phyloP scores from a whole-genome alignment of 2,329 filamentous ascomycete genomes.

The Pseudocercospora fuligena region DNA sequence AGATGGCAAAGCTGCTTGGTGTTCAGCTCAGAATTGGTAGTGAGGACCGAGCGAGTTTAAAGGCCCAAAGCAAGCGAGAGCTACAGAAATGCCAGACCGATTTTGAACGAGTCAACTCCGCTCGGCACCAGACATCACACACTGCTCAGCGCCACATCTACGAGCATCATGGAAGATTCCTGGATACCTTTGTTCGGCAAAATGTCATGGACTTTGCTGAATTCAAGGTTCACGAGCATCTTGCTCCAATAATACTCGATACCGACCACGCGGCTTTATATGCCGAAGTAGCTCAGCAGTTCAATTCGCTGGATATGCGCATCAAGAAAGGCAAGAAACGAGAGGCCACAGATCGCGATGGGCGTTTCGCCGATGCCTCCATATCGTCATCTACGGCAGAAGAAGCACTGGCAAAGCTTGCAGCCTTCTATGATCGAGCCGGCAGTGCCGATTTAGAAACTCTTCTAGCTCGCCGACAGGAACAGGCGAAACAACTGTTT shows the following conservation, averaged over 20 bases:
- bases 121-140: too few species aligned
- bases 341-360: conserved; percentile 42
- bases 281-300: conserved; percentile 59
- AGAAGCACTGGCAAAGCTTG: conserved; percentile 58
- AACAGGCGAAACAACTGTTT: too few species aligned
- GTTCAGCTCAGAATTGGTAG: conserved; percentile 61
- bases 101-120: conserved; percentile 62
- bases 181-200: conserved; percentile 58
- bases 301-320: conserved; percentile 58
- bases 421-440: conserved; percentile 41
- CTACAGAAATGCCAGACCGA: too few species aligned
- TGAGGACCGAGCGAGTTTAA: conserved; percentile 52
- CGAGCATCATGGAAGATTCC: conserved; percentile 58
- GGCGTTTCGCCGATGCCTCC: conserved; percentile 53
- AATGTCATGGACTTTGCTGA: conserved; percentile 44
- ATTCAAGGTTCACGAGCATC: conserved; percentile 51
- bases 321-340: conserved; percentile 46
- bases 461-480: too few species aligned
- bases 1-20: conserved; percentile 61
- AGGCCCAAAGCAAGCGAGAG: too few species aligned
- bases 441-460: too few species aligned
- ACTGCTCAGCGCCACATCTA: conserved; percentile 55
- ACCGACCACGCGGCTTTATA: conserved; percentile 59
- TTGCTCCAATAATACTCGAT: conserved; percentile 51
- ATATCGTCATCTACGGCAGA: conserved; percentile 53